Percentiles rank a stretch among this genome's conserved stretches.
Evolutionary conservation across 164 flowering plant species (phyloP).

Genomic region (Magnolia officinalis): DNA sequence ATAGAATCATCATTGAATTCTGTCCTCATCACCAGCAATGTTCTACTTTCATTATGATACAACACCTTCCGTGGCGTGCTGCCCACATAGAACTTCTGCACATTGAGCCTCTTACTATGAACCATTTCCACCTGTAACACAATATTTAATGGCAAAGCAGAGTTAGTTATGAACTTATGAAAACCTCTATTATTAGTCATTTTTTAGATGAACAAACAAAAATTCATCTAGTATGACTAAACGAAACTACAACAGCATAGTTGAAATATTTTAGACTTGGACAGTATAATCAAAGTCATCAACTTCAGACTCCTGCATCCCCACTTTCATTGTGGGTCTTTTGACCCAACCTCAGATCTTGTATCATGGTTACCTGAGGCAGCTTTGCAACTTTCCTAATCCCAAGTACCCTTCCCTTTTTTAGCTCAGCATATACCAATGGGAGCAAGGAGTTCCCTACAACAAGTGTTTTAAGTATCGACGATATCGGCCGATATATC

Average conservation of each 20-base stretch:
- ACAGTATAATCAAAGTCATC: too few relatives aligned
- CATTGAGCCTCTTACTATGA: constrained; percentile 86
- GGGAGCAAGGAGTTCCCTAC: not conserved
- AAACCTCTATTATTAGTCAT: not conserved
- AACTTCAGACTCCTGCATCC: too few relatives aligned
- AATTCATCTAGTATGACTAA: too few relatives aligned
- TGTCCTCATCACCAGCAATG: constrained; percentile 87
- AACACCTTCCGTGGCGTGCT: constrained; percentile 92
- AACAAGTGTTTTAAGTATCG: too few relatives aligned
- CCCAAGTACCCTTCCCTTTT: not conserved
- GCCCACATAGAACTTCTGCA: constrained; percentile 81
- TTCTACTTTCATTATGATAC: constrained; percentile 77
- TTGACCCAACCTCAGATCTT: too few relatives aligned
- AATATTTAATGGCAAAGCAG: not conserved
- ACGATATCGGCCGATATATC: too few relatives aligned
- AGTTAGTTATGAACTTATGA: not conserved
- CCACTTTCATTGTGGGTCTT: too few relatives aligned
- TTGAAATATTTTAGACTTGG: too few relatives aligned
- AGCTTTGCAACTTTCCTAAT: too few relatives aligned
- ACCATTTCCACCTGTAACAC: constrained; percentile 86
- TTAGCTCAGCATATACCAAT: not conserved
- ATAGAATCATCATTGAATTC: constrained; percentile 44
- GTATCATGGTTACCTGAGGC: too few relatives aligned
- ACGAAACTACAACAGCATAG: too few relatives aligned
- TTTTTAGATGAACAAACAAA: not conserved